Base-by-base conservation (phyloP, 2,329 filamentous ascomycete genomes). In the Fusarium haematococcum region DNA sequence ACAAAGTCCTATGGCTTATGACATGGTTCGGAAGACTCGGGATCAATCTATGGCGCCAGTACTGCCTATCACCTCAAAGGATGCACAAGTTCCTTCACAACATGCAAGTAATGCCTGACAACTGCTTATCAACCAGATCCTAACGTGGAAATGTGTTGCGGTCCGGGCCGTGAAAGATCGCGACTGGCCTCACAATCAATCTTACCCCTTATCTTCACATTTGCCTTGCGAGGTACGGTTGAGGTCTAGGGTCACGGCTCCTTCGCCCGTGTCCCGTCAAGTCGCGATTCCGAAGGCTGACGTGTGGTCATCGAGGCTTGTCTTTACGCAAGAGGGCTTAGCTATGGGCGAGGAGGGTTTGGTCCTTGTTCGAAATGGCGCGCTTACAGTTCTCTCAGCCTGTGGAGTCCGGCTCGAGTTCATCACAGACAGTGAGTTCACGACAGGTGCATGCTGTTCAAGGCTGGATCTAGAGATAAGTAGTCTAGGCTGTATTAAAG, bases 21-120 rank as follows among this genome's bases (percentile, higher is more conserved):
- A 43, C 43, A 67, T 65, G 65, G 65, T 59, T 65, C 68, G 65
- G 68, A 65, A 57, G 39, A 18, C 23, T 68, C 69, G 69, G 69
- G 69, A 71, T 65, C 52, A 56, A 59, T 18, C 18, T 48, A 37
- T 30, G 27, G 35, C 57, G 48, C 39, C 39, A 60, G 62, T 48
- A 35, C 57, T 16, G 41, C 62, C 57, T 54, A 48, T 68, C 65
- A 23, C n/a, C 30, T 41, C 23, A 43, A 33, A 60, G 50, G 35
- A 63, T 68, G 65, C 50, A 59, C 30, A 32, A 30, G 33, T 43
- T 63, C 52, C 52, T 61, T 57, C 37, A 56, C 9, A 33, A 18
- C 56, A 67, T 48, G 35, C 45, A 50, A 35, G 25, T 20, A 1
- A 23, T 27, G 32, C 35, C 41, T 37, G 35, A 54, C n/a, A 14